These are phyloP conservation scores for Coprinopsis cinerea DNA, from an alignment of 768 basidiomycete species.

Conservation along the genomic window DNA sequence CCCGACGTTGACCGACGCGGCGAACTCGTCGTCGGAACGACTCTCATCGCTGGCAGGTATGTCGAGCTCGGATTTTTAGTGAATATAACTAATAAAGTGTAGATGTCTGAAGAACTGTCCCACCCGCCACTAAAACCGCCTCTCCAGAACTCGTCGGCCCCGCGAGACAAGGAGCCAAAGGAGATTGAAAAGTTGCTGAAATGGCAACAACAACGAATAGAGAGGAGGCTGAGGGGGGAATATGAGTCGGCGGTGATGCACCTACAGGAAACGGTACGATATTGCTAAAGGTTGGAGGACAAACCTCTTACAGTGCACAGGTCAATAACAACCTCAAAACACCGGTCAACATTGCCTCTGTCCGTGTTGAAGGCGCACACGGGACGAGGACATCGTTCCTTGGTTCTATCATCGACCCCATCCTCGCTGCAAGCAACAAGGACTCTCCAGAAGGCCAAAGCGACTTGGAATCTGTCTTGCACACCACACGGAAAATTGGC, in stretches of 20 bases:
- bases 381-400: conserved; percentile 79
- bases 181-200: conserved; percentile 51
- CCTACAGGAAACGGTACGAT: conserved; percentile 53
- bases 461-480: conserved; percentile 62
- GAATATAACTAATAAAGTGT: background rate
- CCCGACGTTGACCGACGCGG: conserved; percentile 1
- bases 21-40: background rate
- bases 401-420: conserved; percentile 66
- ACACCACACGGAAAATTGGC: conserved; percentile 62
- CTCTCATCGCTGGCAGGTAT: background rate
- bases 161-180: conserved; percentile 50
- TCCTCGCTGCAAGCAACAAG: conserved; percentile 26
- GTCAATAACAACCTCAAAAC: conserved; percentile 62
- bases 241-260: conserved; percentile 67
- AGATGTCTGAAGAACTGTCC: conserved; percentile 11
- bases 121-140: conserved; percentile 35
- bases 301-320: conserved; percentile 28
- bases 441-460: conserved; percentile 14
- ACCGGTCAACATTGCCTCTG: conserved; percentile 62
- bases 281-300: background rate
- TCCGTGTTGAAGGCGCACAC: conserved; percentile 75
- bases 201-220: conserved; percentile 75
- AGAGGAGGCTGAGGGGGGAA: conserved; percentile 63
- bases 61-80: background rate
- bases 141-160: conserved; percentile 46